Conservation (phyloP, 805 yeast genomes). For the Wickerhamomyces xylosicus region DNA sequence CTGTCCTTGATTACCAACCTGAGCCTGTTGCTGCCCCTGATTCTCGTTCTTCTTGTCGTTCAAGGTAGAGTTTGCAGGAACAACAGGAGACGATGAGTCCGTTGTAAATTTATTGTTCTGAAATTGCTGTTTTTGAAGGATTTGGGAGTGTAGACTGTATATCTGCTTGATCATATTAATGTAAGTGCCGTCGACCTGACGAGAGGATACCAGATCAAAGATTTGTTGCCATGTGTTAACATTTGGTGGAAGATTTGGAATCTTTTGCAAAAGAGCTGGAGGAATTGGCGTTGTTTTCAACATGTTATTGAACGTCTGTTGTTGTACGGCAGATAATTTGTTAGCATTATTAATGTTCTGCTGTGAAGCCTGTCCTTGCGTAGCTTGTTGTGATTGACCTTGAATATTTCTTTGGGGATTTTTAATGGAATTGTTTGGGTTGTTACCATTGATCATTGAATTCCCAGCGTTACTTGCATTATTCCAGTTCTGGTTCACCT, state of each 20-base stretch:
- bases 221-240: conserved; percentile 77
- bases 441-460: conserved; percentile 3
- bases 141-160: conserved; percentile 56
- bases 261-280: conserved; percentile 45
- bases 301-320: conserved; percentile 23
- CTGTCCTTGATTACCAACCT: conserved; percentile 14
- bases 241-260: conserved; percentile 72
- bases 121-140: conserved; percentile 35
- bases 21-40: conserved; percentile 24
- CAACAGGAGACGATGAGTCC: too few species aligned
- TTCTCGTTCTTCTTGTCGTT: conserved; percentile 8
- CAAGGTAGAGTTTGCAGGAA: too few species aligned
- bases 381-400: conserved; percentile 2
- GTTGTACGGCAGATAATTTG: conserved; percentile 2
- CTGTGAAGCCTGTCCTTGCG: conserved; percentile 3
- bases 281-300: conserved; percentile 67
- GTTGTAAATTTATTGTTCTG: conserved; percentile 20
- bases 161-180: conserved; percentile 54
- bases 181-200: conserved; percentile 46
- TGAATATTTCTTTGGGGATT: conserved; percentile 10
- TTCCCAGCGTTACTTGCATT: conserved; percentile 1
- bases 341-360: not conserved
- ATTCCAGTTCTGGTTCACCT: conserved; percentile 3
- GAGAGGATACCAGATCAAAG: conserved; percentile 49
- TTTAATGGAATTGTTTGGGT: conserved; percentile 3